Evolutionary conservation across 176 grass and related monocot species (phyloP).

Genomic region (Oryza brachyantha): DNA sequence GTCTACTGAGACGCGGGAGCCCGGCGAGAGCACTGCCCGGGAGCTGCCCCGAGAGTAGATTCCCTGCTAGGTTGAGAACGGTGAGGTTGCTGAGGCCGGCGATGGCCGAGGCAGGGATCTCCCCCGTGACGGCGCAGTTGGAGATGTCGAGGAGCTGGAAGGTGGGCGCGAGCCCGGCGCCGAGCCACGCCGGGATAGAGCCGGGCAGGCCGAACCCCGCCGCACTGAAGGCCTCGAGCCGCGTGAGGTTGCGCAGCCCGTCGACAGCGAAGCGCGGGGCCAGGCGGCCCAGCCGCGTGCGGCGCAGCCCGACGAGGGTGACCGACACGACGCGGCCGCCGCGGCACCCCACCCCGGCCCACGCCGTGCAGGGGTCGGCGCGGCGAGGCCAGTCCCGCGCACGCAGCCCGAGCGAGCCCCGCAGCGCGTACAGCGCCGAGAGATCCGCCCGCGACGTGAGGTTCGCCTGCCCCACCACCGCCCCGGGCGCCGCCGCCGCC

Average conservation of each 20-base stretch:
- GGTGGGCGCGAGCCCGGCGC: constrained; percentile 45
- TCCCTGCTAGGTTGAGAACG: constrained; percentile 62
- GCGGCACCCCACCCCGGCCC: constrained; percentile 62
- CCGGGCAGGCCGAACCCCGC: constrained; percentile 71
- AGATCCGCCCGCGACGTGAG: constrained; percentile 64
- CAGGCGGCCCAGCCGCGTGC: constrained; percentile 55
- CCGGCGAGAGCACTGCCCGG: constrained; percentile 41
- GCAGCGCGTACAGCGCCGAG: constrained; percentile 60
- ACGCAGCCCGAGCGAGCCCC: constrained; percentile 71
- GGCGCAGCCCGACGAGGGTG: constrained; percentile 46
- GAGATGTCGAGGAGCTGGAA: constrained; percentile 68
- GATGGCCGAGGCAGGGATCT: constrained; percentile 55
- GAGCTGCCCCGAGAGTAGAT: constrained; percentile 55
- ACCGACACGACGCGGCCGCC: constrained; percentile 58
- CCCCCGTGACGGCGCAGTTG: constrained; percentile 46
- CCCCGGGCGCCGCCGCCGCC: constrained; percentile 26
- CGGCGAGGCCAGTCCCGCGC: constrained; percentile 80
- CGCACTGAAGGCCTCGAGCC: constrained; percentile 63
- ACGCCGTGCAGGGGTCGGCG: constrained; percentile 65
- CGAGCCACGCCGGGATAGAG: constrained; percentile 78
- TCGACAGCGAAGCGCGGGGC: constrained; percentile 64
- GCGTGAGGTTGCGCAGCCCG: constrained; percentile 69
- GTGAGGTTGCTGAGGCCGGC: constrained; percentile 45
- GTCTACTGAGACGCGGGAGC: constrained; percentile 33
- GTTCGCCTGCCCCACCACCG: constrained; percentile 22